Evolutionary conservation across 805 yeast genomes (phyloP), one percentile per base, ranked within the genome.

Genomic region (Teunomyces kruisii): DNA sequence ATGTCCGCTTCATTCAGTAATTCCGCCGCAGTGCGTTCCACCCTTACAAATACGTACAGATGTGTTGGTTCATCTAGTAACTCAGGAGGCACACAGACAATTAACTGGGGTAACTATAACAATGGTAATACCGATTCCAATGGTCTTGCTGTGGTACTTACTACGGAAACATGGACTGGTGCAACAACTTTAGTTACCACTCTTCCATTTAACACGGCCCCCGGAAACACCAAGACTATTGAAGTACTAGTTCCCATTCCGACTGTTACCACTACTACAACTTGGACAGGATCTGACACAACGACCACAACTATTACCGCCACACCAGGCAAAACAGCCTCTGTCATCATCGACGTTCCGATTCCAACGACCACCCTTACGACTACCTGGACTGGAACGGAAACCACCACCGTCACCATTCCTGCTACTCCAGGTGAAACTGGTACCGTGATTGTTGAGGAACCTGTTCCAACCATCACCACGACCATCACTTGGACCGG

Each of bases 101-200:
- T n/a, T 2, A 39, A 8, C 39, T 49, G 50, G 50, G 30, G 39
- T 6, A 2, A 37, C 6, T 44, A 40, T 14, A 19, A 10, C 9
- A 46, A 44, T 16, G 42, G 37, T 31, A 39, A 22, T 3, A 29
- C 48, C 13, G 50, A 40, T 7, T 38, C 47, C 7, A 24, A 46
- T 32, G 53, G 53, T 28, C 19, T 28, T 8, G 50, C 42, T 7
- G 32, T 49, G 9, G 39, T 33, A 13, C 10, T 43, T 17, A 24
- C 45, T 19, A 49, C 55, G 4, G 13, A 15, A 3, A 49, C 65
- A 15, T 54, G 54, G 49, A 48, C 58, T 17, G 62, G 57, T 9
- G 13, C 58, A 1, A 42, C 51, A 2, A 54, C 62, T 6, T 10
- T 19, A 13, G 47, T 52, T 9, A 57, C 61, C 2, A 61, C 66